These are phyloP conservation scores for Mycothermus thermophilus DNA, from an alignment of 495 filamentous ascomycete genomes.

Conservation along the genomic window DNA sequence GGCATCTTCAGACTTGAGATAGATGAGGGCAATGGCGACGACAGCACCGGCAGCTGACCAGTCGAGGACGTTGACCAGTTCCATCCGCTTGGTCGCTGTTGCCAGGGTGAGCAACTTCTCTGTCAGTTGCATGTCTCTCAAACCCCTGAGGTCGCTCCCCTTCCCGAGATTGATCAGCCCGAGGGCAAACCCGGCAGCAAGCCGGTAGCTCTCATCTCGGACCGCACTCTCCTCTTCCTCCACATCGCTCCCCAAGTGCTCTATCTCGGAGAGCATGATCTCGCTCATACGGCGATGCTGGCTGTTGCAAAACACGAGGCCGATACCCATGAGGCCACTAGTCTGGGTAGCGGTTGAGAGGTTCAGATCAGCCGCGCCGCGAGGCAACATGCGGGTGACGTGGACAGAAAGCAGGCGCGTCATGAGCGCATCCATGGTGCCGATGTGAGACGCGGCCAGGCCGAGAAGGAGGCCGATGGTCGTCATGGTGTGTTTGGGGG, in stretches of 20 bases:
- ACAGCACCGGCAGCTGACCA: constrained; percentile 82
- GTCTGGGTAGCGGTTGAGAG: constrained; percentile 89
- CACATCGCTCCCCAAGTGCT: constrained; percentile 60
- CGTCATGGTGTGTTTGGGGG: constrained; percentile 97
- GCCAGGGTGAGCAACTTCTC: constrained; percentile 77
- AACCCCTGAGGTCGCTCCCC: constrained; percentile 71
- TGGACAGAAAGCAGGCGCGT: constrained; percentile 95
- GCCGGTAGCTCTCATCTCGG: constrained; percentile 84
- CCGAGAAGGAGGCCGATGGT: constrained; percentile 90
- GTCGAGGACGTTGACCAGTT: constrained; percentile 81
- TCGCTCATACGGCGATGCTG: constrained; percentile 98
- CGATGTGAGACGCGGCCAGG: constrained; percentile 81
- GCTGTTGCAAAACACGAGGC: constrained; percentile 83
- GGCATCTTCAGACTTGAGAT: constrained; percentile 90
- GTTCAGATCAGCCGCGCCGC: constrained; percentile 85
- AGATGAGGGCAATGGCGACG: constrained; percentile 82
- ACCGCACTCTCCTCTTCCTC: constrained; percentile 60
- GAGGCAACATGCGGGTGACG: constrained; percentile 83
- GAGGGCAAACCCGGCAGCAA: constrained; percentile 86
- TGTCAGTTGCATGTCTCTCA: constrained; percentile 87
- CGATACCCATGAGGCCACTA: constrained; percentile 94
- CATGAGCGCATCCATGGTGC: constrained; percentile 91
- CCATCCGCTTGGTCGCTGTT: constrained; percentile 72
- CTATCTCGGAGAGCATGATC: constrained; percentile 94
- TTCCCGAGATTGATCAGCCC: constrained; percentile 91